Evolutionary conservation across 805 yeast species (phyloP).

Genomic region (Tetrapisispora pingtungensis): DNA sequence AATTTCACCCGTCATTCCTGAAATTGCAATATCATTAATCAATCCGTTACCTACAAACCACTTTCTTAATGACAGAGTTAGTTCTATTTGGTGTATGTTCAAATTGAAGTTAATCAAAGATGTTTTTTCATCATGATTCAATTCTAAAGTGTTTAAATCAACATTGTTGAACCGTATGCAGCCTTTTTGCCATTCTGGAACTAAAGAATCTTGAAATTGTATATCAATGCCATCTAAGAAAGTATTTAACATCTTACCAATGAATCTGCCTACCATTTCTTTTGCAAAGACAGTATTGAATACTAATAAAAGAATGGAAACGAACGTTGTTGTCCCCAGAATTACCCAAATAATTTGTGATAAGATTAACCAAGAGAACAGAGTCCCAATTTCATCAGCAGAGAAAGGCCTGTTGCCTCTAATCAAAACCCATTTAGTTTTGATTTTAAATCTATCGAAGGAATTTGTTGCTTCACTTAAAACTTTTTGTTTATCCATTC

Average conservation of each 20-base stretch:
- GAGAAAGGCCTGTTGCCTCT: constrained; percentile 76
- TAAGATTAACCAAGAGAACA: constrained; percentile 81
- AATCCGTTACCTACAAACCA: constrained; percentile 87
- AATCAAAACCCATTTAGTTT: constrained; percentile 68
- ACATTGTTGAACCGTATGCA: constrained; percentile 73
- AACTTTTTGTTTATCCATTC: constrained; percentile 3
- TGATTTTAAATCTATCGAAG: constrained; percentile 35
- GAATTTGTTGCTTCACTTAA: constrained; percentile 4
- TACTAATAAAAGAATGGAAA: constrained; percentile 65
- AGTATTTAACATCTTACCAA: constrained; percentile 68
- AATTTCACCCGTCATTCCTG: constrained; percentile 76
- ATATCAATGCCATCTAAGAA: constrained; percentile 58
- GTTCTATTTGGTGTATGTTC: constrained; percentile 66
- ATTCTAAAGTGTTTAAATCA: constrained; percentile 39
- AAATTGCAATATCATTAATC: constrained; percentile 63
- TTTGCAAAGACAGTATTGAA: constrained; percentile 79
- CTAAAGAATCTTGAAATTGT: constrained; percentile 79
- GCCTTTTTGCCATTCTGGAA: constrained; percentile 87
- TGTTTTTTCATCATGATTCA: constrained; percentile 4
- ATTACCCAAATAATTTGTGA: constrained; percentile 74
- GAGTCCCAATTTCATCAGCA: constrained; percentile 76
- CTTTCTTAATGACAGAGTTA: constrained; percentile 68
- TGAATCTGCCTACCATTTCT: constrained; percentile 69
- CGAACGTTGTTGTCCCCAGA: constrained; percentile 84
- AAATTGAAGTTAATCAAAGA: constrained; percentile 62